Evolutionary conservation across 805 yeast genomes (phyloP), one percentile per base, ranked within the genome.

Genomic region (Candida loeiensis): DNA sequence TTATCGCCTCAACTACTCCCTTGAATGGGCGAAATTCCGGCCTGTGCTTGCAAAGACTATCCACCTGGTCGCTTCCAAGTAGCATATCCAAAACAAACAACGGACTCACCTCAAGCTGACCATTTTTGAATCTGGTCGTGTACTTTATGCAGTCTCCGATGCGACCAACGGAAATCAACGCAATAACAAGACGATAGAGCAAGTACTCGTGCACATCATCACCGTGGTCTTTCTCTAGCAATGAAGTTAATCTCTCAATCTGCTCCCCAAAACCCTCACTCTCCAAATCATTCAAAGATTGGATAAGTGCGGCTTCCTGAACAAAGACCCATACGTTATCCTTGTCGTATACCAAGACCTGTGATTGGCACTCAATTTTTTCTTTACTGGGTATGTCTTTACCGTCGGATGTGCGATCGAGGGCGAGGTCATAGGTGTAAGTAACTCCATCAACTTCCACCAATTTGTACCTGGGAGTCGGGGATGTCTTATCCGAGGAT

Each of bases 101-200:
- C 7, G 57, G 54, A 26, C 48, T 40, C 6, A 51, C 27, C 15
- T 46, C 18, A 11, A 51, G 36, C 4, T 38, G 30, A 11, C 48
- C 50, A 16, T 33, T 28, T 33, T 44, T 47, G 36, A 47, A 36
- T 16, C 51, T 33, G 3, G 34, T 34, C 19, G 43, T 24, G 27
- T 43, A 45, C 30, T 37, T 43, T 22, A 37, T 28, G 8, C 34
- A 21, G 2, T 14, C 26, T 4, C 37, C 43, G 18, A 29, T 20
- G 12, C 39, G 29, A 2, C 34, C 40, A 12, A n/a, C 22, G 11
- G 31, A 27, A 12, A 43, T 18, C 30, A 28, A 15, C 4, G 25
- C 15, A 8, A 47, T 12, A 15, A 39, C 34, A 8, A 43, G n/a
- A 6, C 41, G 13, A 18, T 41, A 16, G 9, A 44, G 36, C 26